These are phyloP conservation scores for Bipolaris victoriae DNA, from an alignment of 2,329 filamentous ascomycete genomes.

Conservation along the genomic window DNA sequence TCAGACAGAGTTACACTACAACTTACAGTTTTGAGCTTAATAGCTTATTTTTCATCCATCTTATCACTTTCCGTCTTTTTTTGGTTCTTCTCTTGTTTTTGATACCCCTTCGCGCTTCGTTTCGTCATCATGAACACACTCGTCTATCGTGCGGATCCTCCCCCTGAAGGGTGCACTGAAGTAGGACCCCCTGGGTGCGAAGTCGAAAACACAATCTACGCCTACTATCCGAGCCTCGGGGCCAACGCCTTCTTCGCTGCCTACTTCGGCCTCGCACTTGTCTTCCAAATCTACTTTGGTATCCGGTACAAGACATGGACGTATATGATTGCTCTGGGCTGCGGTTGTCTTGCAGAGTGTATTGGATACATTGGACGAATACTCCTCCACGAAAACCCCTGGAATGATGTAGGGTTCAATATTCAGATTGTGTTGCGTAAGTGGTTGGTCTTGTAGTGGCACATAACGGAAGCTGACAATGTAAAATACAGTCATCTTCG, in stretches of 20 bases:
- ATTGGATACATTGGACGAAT: constrained; percentile 64
- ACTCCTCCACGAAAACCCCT: constrained; percentile 60
- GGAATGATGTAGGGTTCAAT: constrained; percentile 54
- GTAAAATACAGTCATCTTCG: constrained; percentile 55
- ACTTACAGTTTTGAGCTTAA: not conserved
- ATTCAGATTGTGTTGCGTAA: constrained; percentile 57
- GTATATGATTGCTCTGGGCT: constrained; percentile 55
- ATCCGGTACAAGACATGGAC: constrained; percentile 60
- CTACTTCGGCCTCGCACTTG: constrained; percentile 56
- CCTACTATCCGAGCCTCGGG: constrained; percentile 58
- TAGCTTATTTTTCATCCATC: no score
- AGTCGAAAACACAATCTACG: constrained; percentile 56
- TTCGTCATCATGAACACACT: not conserved
- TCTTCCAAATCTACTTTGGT: constrained; percentile 58
- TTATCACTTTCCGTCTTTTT: not conserved
- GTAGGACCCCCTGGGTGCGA: constrained; percentile 36
- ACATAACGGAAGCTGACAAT: not conserved
- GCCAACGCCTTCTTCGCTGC: constrained; percentile 59
- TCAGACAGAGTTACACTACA: not conserved
- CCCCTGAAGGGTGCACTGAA: constrained; percentile 27
- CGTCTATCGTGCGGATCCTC: not conserved
- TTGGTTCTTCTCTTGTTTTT: not conserved
- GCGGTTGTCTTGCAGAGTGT: constrained; percentile 58
- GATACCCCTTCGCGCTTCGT: not conserved
- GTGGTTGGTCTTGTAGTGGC: not conserved